Evolutionary conservation across 2,329 filamentous ascomycete species (phyloP), one percentile per base, ranked within the genome.

Genomic region (Pseudogymnoascus sp.): DNA sequence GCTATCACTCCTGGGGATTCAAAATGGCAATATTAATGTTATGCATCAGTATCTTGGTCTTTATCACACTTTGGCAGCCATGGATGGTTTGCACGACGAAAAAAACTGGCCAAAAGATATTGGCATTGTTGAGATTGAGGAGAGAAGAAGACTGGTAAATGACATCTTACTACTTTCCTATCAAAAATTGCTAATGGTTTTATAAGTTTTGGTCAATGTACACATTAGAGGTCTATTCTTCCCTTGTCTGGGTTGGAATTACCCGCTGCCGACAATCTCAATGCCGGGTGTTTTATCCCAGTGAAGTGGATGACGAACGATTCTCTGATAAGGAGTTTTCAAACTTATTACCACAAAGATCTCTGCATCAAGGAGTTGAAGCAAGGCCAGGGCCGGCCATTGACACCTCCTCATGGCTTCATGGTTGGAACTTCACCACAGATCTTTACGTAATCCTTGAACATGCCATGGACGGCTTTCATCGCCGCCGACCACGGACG

Each of bases 381-480:
- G 53, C 67, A 62, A 65, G 67, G 63, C 64, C 60, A 33, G 28
- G 26, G 19, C 65, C 63, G 11, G 64, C 63, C n/a, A 46, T 46
- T 46, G 63, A 70, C 33, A 64, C 66, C 62, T 69, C 66, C 22
- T 75, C 74, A 63, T 85, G 82, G 82, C 71, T 85, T 6, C 75
- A 77, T 43, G 82, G 82, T 16, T 84, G 81, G 81, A 85, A 84
- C 70, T 84, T 83, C 64, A 81, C 78, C 6, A 83, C 81, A 0
- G 82, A 84, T 67, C 71, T 85, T 0, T 85, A 84, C 67, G 78
- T 82, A 4, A 75, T 84, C 7, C 71, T 85, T 14, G 82, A 85
- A 67, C 81, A 85, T 65, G 78, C 77, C 37, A 65, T 69, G 35
- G 63, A 65, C 53, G 62, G 67, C 33, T 65, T 63, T 35, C 65